These are phyloP conservation scores for Adansonia gregorii DNA, from an alignment of 441 rosid genomes.

Conservation along the genomic window DNA sequence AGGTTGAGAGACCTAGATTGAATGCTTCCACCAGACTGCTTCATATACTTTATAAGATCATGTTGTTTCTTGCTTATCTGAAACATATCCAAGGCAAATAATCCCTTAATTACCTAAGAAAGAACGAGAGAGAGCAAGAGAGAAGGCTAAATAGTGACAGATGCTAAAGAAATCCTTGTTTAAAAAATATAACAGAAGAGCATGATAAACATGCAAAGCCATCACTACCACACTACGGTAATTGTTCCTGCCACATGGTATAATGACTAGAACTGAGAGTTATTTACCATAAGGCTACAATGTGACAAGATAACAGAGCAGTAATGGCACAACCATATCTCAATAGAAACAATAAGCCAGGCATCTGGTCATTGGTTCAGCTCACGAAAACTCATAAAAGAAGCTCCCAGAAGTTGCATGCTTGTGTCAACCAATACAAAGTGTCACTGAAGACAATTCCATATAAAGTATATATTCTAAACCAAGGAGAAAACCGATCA, in stretches of 20 bases:
- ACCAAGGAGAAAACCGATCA: slow-evolving; percentile 12
- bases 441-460: not conserved
- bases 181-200: not conserved
- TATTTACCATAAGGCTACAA: not conserved
- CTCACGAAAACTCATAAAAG: not conserved
- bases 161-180: slow-evolving; percentile 10
- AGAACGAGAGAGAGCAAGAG: not conserved
- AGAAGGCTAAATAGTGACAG: slow-evolving; percentile 5
- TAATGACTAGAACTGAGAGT: not conserved
- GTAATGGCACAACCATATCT: not conserved
- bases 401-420: not conserved
- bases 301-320: not conserved
- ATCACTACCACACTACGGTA: slow-evolving; percentile 4
- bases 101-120: slow-evolving; percentile 27
- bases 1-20: slow-evolving; percentile 69
- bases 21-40: slow-evolving; percentile 81
- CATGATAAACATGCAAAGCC: slow-evolving; percentile 8
- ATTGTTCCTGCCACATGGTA: slow-evolving; percentile 2
- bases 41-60: slow-evolving; percentile 85
- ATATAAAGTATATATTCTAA: slow-evolving; percentile 15
- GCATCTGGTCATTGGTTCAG: not conserved
- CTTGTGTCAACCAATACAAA: not conserved
- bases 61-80: slow-evolving; percentile 98
- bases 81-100: slow-evolving; percentile 35
- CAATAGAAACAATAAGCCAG: not conserved